Evolutionary conservation across 2,329 filamentous ascomycete genomes (phyloP), one percentile per base, ranked within the genome.

Genomic region (Lojkania enalia): DNA sequence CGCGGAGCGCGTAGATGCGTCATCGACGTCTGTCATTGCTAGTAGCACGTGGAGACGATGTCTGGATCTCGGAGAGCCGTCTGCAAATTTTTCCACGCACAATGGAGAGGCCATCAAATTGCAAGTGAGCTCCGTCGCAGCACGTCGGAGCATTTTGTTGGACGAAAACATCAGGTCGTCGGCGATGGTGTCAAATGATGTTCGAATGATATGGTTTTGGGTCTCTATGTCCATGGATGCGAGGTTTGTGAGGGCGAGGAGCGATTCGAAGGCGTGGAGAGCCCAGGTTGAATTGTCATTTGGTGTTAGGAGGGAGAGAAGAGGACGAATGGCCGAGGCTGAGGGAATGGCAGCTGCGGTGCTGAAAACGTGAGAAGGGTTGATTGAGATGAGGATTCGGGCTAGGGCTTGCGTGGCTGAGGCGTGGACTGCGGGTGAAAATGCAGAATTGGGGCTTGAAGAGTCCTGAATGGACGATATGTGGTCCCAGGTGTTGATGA

Each of bases 221-320:
- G 83, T 80, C 23, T 72, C 63, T 31, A 86, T 80, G 41, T 91
- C 86, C 38, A 75, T 68, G 0, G 89, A 95, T 0, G 92, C 94
- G 5, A 99, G 81, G 58, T 99, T 99, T 0, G 94, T 97, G 25
- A 99, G 80, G 0, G 94, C 92, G 67, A 97, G 86, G 6, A 99
- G 79, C 0, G 87, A 80, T 70, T 99, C 94, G 57, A 97, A 99
- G 0, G 87, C 85, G 0, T 94, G 90, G 0, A 99, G 79, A 12
- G 97, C 81, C 66, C 96, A 88, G 39, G 59, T 58, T 5, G 63
- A 82, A 18, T 63, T 71, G 5, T 72, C 66, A 39, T 87, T 82
- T 4, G 83, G 81, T 0, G 80, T 73, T 13, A 97, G 78, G 42
- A 97, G 86, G 15, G 82, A 83, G 5, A 87, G 71, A 1, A 99